Conservation (phyloP, 192 early-diverging fungal genomes). For the Phlyctochytrium arcticum region DNA sequence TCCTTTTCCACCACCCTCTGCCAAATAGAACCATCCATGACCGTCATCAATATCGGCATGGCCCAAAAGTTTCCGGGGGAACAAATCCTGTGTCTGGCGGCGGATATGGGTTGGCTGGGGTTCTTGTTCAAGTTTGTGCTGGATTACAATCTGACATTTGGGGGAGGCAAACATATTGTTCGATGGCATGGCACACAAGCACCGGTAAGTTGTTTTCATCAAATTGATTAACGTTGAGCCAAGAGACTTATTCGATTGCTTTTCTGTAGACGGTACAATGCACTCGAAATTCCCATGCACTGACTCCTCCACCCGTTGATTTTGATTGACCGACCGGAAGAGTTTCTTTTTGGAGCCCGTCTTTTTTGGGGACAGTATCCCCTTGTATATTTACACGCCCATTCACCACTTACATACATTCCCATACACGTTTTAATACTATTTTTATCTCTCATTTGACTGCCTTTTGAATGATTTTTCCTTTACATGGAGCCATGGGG, state of each 20-base stretch:
- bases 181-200: conserved; percentile 2
- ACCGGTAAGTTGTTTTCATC: not conserved
- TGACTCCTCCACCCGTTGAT: not conserved
- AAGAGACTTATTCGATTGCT: not conserved
- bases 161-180: conserved; percentile 4
- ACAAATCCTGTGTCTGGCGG: not conserved
- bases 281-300: not conserved
- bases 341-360: no score
- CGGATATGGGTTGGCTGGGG: not conserved
- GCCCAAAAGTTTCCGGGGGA: not conserved
- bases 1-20: conserved; percentile 1
- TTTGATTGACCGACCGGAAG: no score
- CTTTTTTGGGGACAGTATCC: no score
- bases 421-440: no score
- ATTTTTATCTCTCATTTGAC: no score
- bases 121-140: conserved; percentile 21
- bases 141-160: conserved; percentile 22
- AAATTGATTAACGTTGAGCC: not conserved
- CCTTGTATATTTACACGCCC: no score
- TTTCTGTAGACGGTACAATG: not conserved
- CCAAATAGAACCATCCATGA: conserved; percentile 9
- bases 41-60: not conserved
- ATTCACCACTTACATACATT: no score
- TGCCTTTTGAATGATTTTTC: no score
- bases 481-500: no score